These are phyloP conservation scores for Ramularia collo-cygni DNA, from an alignment of 2,329 filamentous ascomycete genomes.

Conservation along the genomic window DNA sequence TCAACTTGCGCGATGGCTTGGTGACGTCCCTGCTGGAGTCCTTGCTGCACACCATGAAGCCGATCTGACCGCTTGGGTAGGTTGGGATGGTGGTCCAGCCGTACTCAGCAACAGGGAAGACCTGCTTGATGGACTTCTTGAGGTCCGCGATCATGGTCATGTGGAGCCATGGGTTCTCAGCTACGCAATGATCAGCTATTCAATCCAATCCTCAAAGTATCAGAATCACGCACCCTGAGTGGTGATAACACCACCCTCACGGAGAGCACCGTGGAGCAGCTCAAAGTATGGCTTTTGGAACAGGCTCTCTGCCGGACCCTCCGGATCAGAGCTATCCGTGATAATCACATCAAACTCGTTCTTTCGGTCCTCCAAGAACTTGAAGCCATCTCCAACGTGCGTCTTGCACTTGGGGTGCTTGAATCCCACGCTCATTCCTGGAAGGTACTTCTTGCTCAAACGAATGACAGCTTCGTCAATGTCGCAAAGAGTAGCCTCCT, in stretches of 20 bases:
- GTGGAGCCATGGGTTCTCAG: conserved; percentile 98
- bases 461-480: conserved; percentile 99
- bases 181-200: conserved; percentile 48
- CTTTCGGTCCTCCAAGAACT: conserved; percentile 95
- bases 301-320: conserved; percentile 89
- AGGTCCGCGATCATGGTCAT: conserved; percentile 87
- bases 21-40: conserved; percentile 76
- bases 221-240: conserved; percentile 84
- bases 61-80: conserved; percentile 97
- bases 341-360: conserved; percentile 99
- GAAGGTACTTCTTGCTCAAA: conserved; percentile 96
- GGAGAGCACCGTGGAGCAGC: conserved; percentile 80
- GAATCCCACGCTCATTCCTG: conserved; percentile 87
- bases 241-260: conserved; percentile 95
- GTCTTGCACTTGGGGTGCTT: conserved; percentile 84
- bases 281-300: conserved; percentile 99
- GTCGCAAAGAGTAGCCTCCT: conserved; percentile 95
- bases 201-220: conserved; percentile 79
- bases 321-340: conserved; percentile 95
- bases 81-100: conserved; percentile 99
- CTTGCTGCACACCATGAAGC: conserved; percentile 99
- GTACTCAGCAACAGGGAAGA: conserved; percentile 97
- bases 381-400: conserved; percentile 95
- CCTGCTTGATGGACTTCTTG: conserved; percentile 92
- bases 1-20: conserved; percentile 76